Base-by-base conservation (phyloP, 225 moss, liverwort and hornwort species). In the Sphagnum tenellum region DNA sequence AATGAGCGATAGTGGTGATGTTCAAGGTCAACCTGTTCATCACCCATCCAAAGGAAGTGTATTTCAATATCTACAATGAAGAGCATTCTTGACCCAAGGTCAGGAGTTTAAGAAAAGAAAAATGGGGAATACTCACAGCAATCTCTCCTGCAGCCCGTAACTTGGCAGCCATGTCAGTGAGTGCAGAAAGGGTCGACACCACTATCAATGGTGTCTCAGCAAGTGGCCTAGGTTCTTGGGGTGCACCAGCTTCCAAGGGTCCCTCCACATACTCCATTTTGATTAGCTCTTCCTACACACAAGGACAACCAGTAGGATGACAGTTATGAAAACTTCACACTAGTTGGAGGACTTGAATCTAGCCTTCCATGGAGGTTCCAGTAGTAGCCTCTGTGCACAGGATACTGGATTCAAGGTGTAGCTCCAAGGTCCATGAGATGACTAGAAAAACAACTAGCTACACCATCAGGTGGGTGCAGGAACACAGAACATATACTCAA, bases 1-100 rank as follows among this genome's bases (percentile, higher is more conserved):
- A 81, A 99, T 60, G 98, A 99, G 57, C 98, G 85, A 72, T 99
- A 99, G 59, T 93, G 85, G 10, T 99, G 98, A 82, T 93, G 77
- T 75, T 99, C 98, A 77, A 99, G 69, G 71, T 99, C 98, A 71
- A 98, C 86, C 95, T 96, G 69, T 53, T 69, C 52, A 71, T 67
- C 55, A 73, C 59, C 74, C 64, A 54, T 45, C 61, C 64, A 29
- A 29, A 29, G 29, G 29, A 29, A 29, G 29, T 29, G 29, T 29
- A 29, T 29, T 29, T 29, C 52, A 52, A 52, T 9, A 52, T 5
- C 6, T 52, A 52, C 50, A 57, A 46, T 4, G 52, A 29, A 29
- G 29, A 29, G 1, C 29, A 29, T 29, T 29, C 14, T 66, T n/a
- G 9, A 10, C 6, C 9, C 11, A 11, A 61, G 63, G n/a, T n/a